phyloP scores from a whole-genome alignment of 768 basidiomycete genomes.

The Suillus decipiens region DNA sequence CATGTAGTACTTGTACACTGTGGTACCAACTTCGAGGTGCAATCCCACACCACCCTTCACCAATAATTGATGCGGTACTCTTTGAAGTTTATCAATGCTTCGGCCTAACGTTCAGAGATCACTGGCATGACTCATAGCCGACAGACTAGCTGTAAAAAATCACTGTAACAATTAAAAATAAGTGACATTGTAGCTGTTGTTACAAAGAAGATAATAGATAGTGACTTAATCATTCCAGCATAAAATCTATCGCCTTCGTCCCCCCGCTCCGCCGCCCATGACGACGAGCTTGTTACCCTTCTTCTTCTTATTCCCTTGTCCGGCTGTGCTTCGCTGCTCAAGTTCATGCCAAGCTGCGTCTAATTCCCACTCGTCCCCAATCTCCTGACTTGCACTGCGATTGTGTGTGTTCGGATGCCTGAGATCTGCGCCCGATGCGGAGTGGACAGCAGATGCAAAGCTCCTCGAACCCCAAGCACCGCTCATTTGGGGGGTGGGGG shows the following conservation, averaged over 20 bases:
- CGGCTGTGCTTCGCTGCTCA: constrained; percentile 50
- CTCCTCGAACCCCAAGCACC: constrained; percentile 82
- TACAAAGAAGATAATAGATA: constrained; percentile 16
- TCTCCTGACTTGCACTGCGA: constrained; percentile 28
- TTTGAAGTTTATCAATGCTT: too few species aligned
- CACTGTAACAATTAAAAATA: background rate
- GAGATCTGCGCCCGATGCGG: constrained; percentile 30
- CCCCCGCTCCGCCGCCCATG: constrained; percentile 62
- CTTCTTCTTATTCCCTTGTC: constrained; percentile 58
- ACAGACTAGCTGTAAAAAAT: background rate
- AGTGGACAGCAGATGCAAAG: constrained; percentile 78
- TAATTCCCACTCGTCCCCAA: constrained; percentile 72
- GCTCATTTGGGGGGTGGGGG: constrained; percentile 21
- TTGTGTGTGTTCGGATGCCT: constrained; percentile 46
- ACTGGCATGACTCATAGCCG: too few species aligned
- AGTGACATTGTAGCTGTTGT: constrained; percentile 11
- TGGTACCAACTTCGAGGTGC: too few species aligned
- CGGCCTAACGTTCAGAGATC: too few species aligned
- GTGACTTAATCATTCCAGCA: background rate
- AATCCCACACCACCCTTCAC: too few species aligned
- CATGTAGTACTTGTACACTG: too few species aligned
- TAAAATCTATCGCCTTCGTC: constrained; percentile 43
- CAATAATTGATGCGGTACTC: too few species aligned
- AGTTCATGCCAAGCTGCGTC: constrained; percentile 83
- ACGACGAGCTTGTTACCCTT: constrained; percentile 67